Base-by-base conservation (phyloP, 345 rosid species). In the Linum usitatissimum region DNA sequence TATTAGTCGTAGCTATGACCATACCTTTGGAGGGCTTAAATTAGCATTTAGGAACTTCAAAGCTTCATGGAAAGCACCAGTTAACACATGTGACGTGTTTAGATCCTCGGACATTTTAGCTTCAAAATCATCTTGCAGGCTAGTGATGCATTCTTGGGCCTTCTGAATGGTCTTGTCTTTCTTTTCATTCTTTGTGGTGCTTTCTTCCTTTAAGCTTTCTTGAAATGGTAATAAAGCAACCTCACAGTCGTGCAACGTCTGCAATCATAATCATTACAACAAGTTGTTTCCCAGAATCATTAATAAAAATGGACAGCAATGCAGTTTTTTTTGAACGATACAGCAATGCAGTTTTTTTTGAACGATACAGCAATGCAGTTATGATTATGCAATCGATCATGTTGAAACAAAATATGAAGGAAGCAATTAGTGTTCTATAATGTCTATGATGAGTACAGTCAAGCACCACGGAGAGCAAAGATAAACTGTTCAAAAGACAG, bases 51-150 rank as follows among this genome's bases (percentile, higher is more conserved):
- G 73, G 62, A 81, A 77, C 75, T 86, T 90, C 86, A 93, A 55
- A 12, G 84, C 89, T 39, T 92, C 97, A 69, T 79, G 87, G 71
- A 87, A 87, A 55, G 90, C 84, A 66, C 96, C 98, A 6, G 88
- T 89, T 42, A 92, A 80, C 57, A 89, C 71, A 57, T 77, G 89
- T 18, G 95, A 75, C 6, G 97, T 86, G 75, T 77, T 80, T 81
- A 93, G 75, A 73, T 93, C 91, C 71, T 93, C 96, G 23, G 79
- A 75, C 90, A 93, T 81, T 69, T 85, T 93, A 51, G 69, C 63
- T 36, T 84, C 76, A 70, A 90, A 87, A 54, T 90, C 96, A 64
- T 58, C 75, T 21, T 20, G 71, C 38, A 90, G 75, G 68, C 78
- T 83, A 19, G 20, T 58, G 54, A 90, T 83, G 77, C 84, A 71